These are phyloP conservation scores for Plasmodium coatneyi DNA, from an alignment of 169 alveolate species.

Conservation along the genomic window DNA sequence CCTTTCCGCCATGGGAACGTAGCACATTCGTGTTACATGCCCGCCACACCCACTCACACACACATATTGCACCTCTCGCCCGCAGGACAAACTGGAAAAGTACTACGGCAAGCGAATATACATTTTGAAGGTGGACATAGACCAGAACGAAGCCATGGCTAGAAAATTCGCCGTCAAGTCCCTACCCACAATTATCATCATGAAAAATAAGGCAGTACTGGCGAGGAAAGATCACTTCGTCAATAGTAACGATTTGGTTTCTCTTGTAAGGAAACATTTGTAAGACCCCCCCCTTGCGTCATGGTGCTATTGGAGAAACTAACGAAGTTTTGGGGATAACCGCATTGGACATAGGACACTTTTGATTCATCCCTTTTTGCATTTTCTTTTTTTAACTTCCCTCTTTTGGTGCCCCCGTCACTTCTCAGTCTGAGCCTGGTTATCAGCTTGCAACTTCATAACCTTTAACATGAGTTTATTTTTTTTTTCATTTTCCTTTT, in stretches of 20 bases:
- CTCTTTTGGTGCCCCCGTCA: neutral
- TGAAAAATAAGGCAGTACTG: conserved; percentile 38
- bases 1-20: neutral
- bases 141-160: conserved; percentile 31
- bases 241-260: conserved; percentile 18
- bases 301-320: neutral
- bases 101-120: conserved; percentile 12
- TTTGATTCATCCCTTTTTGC: neutral
- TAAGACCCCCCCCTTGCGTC: neutral
- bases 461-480: conserved; percentile 64
- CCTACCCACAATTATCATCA: conserved; percentile 54
- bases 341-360: neutral
- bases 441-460: conserved; percentile 60
- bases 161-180: conserved; percentile 24
- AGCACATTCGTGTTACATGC: neutral
- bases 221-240: conserved; percentile 52
- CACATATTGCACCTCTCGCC: neutral
- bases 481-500: conserved; percentile 72
- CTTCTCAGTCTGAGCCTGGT: neutral
- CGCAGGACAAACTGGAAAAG: conserved; percentile 53
- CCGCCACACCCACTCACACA: neutral
- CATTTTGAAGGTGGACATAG: conserved; percentile 23
- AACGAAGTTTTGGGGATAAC: neutral
- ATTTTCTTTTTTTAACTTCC: neutral
- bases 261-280: conserved; percentile 42